Base-by-base conservation (phyloP, 2,329 filamentous ascomycete species). In the Madurella fahalii region DNA sequence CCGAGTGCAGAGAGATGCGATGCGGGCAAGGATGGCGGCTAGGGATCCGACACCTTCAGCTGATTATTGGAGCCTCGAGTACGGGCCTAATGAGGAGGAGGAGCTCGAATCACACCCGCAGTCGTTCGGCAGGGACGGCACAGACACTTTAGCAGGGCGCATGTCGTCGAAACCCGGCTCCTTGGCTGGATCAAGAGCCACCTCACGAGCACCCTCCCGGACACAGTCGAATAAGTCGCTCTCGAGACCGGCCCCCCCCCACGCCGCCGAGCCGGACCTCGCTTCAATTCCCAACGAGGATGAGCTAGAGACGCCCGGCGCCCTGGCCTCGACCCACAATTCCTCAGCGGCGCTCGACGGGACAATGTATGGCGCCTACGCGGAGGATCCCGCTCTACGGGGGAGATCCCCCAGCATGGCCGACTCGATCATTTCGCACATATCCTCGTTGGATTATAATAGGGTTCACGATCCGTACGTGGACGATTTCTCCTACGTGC, bases 401-500 rank as follows among this genome's bases (percentile, higher is more conserved):
- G 83, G 83, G 42, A 82, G 90, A 48, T 89, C 89, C 4, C 87
- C 90, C 34, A 96, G 91, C 67, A 82, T 92, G 72, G 84, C 88
- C 4, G 90, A 89, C 50, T 94, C 89, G 57, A 83, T 84, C 65
- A 84, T 87, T 64, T 83, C 87, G 48, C 78, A 85, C 71, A 83
- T 86, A 79, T 86, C 83, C 3, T 84, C 82, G 0, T 71, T 86
- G 39, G 83, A 86, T 65, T 82, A 76, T 65, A 80, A 79, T 62
- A 77, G 76, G 42, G 71, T 76, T 12, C 84, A 88, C 58, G 83
- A 87, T 58, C 77, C 83, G 1, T 84, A 90, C 56, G 87, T 90
- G 37, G 90, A 96, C 63, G 92, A 97, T 68, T 90, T 90, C 69
- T 90, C 88, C 37, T 96, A 94, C 66, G 93, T 97, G 15, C 94